These are phyloP conservation scores for Aureoboletus auriporus DNA, from an alignment of 768 basidiomycete genomes.

Conservation along the genomic window DNA sequence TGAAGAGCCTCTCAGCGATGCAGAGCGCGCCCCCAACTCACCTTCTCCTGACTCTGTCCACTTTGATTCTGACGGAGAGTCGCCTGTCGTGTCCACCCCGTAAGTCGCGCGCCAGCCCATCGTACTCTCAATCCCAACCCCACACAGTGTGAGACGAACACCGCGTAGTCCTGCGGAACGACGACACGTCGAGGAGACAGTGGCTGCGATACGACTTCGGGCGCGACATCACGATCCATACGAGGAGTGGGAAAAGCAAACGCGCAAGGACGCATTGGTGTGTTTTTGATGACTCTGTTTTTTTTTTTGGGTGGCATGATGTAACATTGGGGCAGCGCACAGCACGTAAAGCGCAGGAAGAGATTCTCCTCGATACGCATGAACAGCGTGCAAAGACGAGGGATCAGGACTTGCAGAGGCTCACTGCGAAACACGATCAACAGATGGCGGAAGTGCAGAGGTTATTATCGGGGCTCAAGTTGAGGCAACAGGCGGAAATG, in stretches of 20 bases:
- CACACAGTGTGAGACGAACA: conserved; percentile 15
- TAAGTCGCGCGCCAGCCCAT: conserved; percentile 22
- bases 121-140: neutral
- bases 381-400: conserved; percentile 8
- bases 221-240: conserved; percentile 43
- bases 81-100: conserved; percentile 29
- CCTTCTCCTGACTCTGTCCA: conserved; percentile 38
- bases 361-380: conserved; percentile 16
- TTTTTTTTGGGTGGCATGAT: neutral
- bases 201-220: conserved; percentile 43
- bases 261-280: conserved; percentile 45
- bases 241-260: conserved; percentile 49
- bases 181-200: conserved; percentile 39
- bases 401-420: conserved; percentile 23
- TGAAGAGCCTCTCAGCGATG: conserved; percentile 35
- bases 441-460: conserved; percentile 51
- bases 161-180: conserved; percentile 30
- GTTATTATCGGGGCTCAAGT: conserved; percentile 39
- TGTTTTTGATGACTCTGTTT: conserved; percentile 7
- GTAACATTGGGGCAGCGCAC: conserved; percentile 28
- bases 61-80: conserved; percentile 43
- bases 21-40: conserved; percentile 27
- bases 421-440: conserved; percentile 40
- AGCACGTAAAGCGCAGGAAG: conserved; percentile 33
- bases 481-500: conserved; percentile 46